Evolutionary conservation across 306 rosid genomes (phyloP), one percentile per base, ranked within the genome.

Genomic region (Prunus campanulata): DNA sequence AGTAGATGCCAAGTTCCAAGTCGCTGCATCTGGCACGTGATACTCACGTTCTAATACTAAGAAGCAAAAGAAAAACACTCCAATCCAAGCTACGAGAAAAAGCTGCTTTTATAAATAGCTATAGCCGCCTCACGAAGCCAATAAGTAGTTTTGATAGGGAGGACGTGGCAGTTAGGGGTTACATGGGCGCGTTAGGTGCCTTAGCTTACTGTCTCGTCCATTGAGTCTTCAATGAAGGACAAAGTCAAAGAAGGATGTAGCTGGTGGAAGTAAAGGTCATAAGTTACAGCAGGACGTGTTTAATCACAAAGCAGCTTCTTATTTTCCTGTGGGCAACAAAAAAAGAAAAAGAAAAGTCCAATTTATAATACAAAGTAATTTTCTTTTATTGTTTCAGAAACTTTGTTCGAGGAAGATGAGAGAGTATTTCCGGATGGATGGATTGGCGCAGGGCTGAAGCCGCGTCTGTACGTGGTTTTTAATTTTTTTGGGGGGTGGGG

Each of bases 61-160:
- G 11, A 47, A 6, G 60, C 46, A 16, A 29, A 62, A 35, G 2
- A 30, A 30, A 29, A 15, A 19, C 19, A 16, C 46, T 10, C 18
- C 18, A 51, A 13, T 27, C 62, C 65, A 8, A 55, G 64, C 18
- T 24, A 3, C 32, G 8, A 6, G n/a, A 30, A 24, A 8, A 8
- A 10, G 79, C 32, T 24, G 39, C 6, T 24, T 16, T 24, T 46
- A 1, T 4, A 46, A 2, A 25, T 1, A 11, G 50, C 20, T 65
- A 0, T 35, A 74, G 80, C 88, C 90, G 85, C 76, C 82, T 25
- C 29, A 52, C 9, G 7, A 6, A 47, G 47, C 85, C 88, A 82
- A 77, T 71, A 52, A 75, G 11, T 22, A 68, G 51, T 11, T 1
- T 48, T 5, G 71, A 56, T 48, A 62, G 25, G 69, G 65, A 11